Evolutionary conservation across 2,329 filamentous ascomycete species (phyloP).

Genomic region (Phialophora macrospora): DNA sequence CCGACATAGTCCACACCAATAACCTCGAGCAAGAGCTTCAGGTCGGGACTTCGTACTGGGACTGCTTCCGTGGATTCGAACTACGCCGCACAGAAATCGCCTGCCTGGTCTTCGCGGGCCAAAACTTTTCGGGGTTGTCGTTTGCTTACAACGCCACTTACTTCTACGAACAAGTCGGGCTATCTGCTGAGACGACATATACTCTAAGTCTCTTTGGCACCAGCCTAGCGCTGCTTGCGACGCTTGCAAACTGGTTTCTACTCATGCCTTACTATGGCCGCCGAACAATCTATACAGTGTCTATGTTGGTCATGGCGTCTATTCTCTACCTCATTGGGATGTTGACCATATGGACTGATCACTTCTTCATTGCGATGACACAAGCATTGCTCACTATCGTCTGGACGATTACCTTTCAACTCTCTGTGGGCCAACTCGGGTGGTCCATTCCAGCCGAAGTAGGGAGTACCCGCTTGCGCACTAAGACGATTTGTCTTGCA

Average conservation of each 20-base stretch:
- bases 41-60: constrained; percentile 42
- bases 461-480: constrained; percentile 58
- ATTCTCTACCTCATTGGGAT: constrained; percentile 43
- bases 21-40: constrained; percentile 41
- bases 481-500: constrained; percentile 60
- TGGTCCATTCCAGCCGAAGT: constrained; percentile 59
- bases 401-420: constrained; percentile 60
- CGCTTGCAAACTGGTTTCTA: constrained; percentile 56
- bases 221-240: constrained; percentile 61
- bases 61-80: constrained; percentile 44
- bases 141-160: constrained; percentile 47
- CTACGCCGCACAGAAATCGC: constrained; percentile 51
- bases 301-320: constrained; percentile 41
- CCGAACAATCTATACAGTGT: constrained; percentile 48
- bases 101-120: constrained; percentile 46
- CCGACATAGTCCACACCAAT: constrained; percentile 48
- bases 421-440: constrained; percentile 59
- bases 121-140: constrained; percentile 45
- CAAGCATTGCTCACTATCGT: constrained; percentile 55
- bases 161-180: constrained; percentile 51
- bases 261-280: constrained; percentile 47
- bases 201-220: constrained; percentile 60
- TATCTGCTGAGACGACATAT: constrained; percentile 44
- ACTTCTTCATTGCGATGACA: constrained; percentile 42
- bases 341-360: constrained; percentile 38